Conservation (phyloP, 257 asterid genomes). For the Galeopsis tetrahit region DNA sequence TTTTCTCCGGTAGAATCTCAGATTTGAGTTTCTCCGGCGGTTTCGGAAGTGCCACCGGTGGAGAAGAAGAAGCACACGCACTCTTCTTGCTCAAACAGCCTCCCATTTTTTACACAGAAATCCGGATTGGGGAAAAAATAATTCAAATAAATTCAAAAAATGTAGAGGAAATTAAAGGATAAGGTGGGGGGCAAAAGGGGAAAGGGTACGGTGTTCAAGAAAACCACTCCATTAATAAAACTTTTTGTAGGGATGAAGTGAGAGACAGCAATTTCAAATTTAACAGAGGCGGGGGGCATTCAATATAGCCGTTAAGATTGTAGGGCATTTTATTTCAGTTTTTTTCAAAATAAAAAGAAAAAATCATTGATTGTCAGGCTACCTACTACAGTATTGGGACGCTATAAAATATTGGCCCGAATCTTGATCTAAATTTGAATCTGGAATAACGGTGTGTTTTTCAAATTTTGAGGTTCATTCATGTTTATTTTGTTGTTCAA, state of each 20-base stretch:
- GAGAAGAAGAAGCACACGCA: constrained; percentile 47
- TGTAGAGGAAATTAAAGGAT: constrained; percentile 25
- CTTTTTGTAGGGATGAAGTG: constrained; percentile 41
- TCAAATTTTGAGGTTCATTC: constrained; percentile 35
- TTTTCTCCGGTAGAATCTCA: constrained; percentile 47
- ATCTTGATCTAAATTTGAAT: constrained; percentile 57
- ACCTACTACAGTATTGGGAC: no score
- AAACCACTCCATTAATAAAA: constrained; percentile 45
- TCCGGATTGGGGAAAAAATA: background rate
- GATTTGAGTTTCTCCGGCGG: constrained; percentile 48
- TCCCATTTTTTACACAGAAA: constrained; percentile 61
- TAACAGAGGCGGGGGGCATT: constrained; percentile 43
- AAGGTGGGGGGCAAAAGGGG: constrained; percentile 32
- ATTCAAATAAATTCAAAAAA: constrained; percentile 8
- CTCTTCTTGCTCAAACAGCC: constrained; percentile 91
- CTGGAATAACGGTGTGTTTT: constrained; percentile 44
- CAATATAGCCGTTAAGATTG: constrained; percentile 63
- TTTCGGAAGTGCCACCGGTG: constrained; percentile 36
- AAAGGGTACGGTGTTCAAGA: constrained; percentile 54
- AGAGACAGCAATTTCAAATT: constrained; percentile 59
- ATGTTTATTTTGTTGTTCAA: constrained; percentile 26
- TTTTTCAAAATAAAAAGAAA: background rate
- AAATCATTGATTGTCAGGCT: constrained; percentile 43
- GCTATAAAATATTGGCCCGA: no score
- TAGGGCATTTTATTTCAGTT: constrained; percentile 9